Conservation (phyloP, 2,329 filamentous ascomycete genomes). For the Domatiomyces globalis region DNA sequence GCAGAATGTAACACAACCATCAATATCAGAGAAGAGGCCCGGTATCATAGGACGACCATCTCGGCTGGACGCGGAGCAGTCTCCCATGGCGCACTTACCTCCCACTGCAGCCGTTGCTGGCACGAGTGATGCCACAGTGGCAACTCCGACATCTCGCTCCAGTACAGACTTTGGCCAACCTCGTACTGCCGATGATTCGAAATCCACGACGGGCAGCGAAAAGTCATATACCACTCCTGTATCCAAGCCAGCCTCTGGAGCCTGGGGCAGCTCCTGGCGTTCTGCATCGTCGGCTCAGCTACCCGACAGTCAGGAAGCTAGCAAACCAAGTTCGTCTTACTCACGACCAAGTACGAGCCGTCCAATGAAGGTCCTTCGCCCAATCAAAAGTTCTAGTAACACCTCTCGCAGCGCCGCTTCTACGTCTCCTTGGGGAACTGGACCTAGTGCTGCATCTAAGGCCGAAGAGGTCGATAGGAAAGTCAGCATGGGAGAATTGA, state of each 20-base stretch:
- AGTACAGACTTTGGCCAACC: slow-evolving; percentile 9
- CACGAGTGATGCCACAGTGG: not conserved
- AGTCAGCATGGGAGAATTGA: slow-evolving; percentile 5
- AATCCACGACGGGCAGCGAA: slow-evolving; percentile 21
- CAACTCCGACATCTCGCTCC: slow-evolving; percentile 7
- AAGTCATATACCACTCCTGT: slow-evolving; percentile 18
- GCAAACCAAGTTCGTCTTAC: slow-evolving; percentile 13
- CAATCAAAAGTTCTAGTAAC: slow-evolving; percentile 45
- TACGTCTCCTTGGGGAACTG: slow-evolving; percentile 12
- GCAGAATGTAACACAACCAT: not conserved
- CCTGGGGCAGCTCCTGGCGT: slow-evolving; percentile 18
- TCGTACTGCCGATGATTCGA: slow-evolving; percentile 15
- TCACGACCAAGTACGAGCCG: slow-evolving; percentile 28
- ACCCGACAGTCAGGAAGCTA: slow-evolving; percentile 4
- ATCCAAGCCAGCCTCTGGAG: slow-evolving; percentile 16
- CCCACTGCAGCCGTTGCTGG: no score
- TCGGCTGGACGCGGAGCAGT: not conserved
- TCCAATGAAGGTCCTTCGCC: slow-evolving; percentile 82
- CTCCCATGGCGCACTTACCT: not conserved
- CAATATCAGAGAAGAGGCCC: not conserved
- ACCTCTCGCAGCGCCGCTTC: slow-evolving; percentile 29
- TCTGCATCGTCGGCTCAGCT: slow-evolving; percentile 6
- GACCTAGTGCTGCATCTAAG: slow-evolving; percentile 10
- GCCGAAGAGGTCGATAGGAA: slow-evolving; percentile 4
- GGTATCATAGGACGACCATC: not conserved